A percentile compares a stretch with the other conserved stretches of the same genome.
Conservation (phyloP, 108 stramenopile species). For the Mediolabrus comicus region DNA sequence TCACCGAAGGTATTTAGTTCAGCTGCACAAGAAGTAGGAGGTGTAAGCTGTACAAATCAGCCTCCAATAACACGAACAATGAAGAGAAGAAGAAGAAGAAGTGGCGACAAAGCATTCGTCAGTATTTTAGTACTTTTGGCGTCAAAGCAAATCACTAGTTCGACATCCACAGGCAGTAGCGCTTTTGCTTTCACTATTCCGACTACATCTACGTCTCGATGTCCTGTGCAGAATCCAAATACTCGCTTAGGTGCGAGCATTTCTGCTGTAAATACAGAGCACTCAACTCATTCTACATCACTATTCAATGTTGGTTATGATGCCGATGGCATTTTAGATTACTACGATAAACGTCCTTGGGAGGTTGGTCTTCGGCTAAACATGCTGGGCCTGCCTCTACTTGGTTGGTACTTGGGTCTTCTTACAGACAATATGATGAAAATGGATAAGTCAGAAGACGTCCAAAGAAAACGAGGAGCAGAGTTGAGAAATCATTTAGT, state of each 20-base stretch:
- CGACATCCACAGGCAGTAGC: no score
- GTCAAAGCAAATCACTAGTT: neutral
- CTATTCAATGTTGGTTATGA: constrained; percentile 64
- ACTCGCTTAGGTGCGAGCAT: constrained; percentile 1
- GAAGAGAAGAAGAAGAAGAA: neutral
- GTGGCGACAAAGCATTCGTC: neutral
- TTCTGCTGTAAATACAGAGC: constrained; percentile 19
- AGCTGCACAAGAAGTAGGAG: neutral
- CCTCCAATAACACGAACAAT: neutral
- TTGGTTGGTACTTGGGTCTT: constrained; percentile 79
- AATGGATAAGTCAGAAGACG: constrained; percentile 41
- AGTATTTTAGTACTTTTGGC: neutral
- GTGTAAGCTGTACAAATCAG: neutral
- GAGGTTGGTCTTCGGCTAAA: constrained; percentile 77
- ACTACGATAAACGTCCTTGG: constrained; percentile 73
- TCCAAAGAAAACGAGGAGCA: constrained; percentile 68
- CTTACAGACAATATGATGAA: constrained; percentile 64
- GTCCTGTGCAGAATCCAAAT: neutral
- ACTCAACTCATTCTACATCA: constrained; percentile 17
- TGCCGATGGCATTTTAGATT: constrained; percentile 60
- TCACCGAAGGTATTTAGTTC: neutral
- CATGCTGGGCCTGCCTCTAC: constrained; percentile 67
- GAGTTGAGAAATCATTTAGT: constrained; percentile 71
- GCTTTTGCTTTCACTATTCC: neutral
- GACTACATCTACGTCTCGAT: neutral